phyloP scores from a whole-genome alignment of 169 alveolate genomes.

The Plasmodium vivax region DNA sequence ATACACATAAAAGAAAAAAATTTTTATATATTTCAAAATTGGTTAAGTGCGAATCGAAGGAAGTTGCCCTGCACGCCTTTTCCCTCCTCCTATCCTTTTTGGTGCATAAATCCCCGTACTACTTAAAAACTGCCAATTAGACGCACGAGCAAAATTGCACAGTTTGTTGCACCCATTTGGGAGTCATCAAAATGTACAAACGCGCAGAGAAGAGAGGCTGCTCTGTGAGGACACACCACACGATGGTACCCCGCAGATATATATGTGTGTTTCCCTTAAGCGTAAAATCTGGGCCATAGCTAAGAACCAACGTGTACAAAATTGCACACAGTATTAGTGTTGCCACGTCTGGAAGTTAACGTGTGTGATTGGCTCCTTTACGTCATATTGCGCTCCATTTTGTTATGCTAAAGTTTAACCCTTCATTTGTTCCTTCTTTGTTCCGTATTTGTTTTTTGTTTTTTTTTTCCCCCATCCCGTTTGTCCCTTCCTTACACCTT shows the following conservation, averaged over 20 bases:
- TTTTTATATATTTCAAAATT: conserved; percentile 71
- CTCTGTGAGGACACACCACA: neutral
- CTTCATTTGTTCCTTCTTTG: neutral
- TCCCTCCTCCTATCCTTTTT: conserved; percentile 69
- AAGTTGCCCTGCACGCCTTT: conserved; percentile 73
- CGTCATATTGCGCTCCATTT: neutral
- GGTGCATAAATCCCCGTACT: conserved; percentile 70
- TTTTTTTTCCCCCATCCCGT: neutral
- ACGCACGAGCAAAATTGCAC: neutral
- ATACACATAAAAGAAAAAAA: conserved; percentile 28
- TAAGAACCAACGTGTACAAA: neutral
- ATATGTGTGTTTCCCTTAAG: neutral
- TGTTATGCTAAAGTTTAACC: neutral
- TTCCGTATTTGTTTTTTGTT: neutral
- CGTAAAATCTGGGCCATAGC: neutral
- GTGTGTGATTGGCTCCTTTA: neutral
- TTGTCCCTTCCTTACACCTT: neutral
- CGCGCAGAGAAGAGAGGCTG: neutral
- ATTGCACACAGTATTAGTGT: neutral
- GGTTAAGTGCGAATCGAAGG: conserved; percentile 76
- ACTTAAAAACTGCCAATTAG: conserved; percentile 53
- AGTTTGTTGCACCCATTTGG: neutral
- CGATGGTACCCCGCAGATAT: neutral
- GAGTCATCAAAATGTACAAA: neutral
- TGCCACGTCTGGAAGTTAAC: neutral